phyloP scores from a whole-genome alignment of 306 rosid genomes.

The Pterocarpus santalinus region DNA sequence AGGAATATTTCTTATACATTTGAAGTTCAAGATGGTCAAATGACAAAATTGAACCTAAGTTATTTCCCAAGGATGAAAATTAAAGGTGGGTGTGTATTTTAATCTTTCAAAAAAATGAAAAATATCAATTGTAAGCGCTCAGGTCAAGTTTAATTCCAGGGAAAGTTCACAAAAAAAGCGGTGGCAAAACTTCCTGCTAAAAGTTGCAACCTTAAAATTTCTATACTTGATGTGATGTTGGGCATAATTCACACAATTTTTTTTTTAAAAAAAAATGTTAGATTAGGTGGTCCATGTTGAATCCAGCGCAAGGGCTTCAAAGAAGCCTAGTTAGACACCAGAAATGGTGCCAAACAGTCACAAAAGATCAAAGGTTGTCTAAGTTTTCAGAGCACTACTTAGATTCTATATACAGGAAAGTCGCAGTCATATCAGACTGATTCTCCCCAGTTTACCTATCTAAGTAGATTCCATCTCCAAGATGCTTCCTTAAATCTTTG shows the following conservation, averaged over 20 bases:
- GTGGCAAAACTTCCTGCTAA: not conserved
- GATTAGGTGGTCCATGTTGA: constrained; percentile 16
- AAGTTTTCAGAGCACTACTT: constrained; percentile 24
- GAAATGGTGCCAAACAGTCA: constrained; percentile 23
- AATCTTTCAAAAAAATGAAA: no score
- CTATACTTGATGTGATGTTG: not conserved
- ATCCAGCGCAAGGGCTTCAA: constrained; percentile 22
- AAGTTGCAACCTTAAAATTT: not conserved
- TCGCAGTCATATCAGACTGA: constrained; percentile 31
- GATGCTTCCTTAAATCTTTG: constrained; percentile 33
- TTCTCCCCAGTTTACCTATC: constrained; percentile 36
- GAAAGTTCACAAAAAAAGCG: no score
- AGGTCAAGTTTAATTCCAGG: not conserved
- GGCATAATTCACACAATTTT: constrained; percentile 1
- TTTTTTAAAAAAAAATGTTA: constrained; percentile 1
- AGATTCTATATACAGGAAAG: constrained; percentile 50
- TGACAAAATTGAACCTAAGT: no score
- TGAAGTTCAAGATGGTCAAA: no score
- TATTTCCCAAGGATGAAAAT: no score
- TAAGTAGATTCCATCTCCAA: constrained; percentile 41
- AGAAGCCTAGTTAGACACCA: constrained; percentile 35
- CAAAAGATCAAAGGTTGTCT: constrained; percentile 33
- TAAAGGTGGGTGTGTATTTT: no score
- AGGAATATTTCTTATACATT: no score
- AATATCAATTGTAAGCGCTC: no score